A percentile compares a stretch with the other conserved stretches of the same genome.
phyloP scores from a whole-genome alignment of 345 rosid species.

The Psidium friedrichsthalianum region DNA sequence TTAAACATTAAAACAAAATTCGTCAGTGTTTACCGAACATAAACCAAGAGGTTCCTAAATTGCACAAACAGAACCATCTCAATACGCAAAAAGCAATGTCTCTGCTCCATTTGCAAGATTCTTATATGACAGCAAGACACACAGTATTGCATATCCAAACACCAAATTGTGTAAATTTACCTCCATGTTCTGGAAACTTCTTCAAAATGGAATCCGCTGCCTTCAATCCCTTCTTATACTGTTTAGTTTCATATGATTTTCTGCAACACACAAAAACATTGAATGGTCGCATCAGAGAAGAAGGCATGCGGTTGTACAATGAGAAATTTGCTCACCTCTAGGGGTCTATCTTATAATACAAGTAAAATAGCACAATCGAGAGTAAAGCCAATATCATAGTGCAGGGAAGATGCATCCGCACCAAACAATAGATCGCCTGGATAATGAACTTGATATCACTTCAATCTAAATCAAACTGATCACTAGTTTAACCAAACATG shows the following conservation, averaged over 20 bases:
- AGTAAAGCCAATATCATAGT: neutral
- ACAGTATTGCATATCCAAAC: neutral
- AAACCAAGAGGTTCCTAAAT: neutral
- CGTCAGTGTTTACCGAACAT: neutral
- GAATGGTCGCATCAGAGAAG: neutral
- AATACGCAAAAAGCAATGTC: neutral
- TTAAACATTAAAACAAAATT: neutral
- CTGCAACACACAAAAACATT: constrained; percentile 29
- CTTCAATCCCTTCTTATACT: constrained; percentile 96
- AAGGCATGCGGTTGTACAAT: neutral
- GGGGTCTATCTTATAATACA: neutral
- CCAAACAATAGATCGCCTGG: neutral
- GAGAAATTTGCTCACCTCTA: neutral
- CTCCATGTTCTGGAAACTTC: constrained; percentile 99
- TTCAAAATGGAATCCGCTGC: constrained; percentile 96
- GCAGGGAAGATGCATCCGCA: neutral
- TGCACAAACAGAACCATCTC: neutral
- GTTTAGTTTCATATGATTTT: constrained; percentile 98
- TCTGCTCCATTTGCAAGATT: neutral
- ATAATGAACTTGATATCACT: neutral
- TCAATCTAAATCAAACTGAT: neutral
- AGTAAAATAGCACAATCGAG: neutral
- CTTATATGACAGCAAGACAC: neutral
- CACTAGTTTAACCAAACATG: neutral
- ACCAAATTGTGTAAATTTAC: constrained; percentile 15